These are phyloP conservation scores for Phytophthora idaei DNA, from an alignment of 352 stramenopile genomes.

Conservation along the genomic window DNA sequence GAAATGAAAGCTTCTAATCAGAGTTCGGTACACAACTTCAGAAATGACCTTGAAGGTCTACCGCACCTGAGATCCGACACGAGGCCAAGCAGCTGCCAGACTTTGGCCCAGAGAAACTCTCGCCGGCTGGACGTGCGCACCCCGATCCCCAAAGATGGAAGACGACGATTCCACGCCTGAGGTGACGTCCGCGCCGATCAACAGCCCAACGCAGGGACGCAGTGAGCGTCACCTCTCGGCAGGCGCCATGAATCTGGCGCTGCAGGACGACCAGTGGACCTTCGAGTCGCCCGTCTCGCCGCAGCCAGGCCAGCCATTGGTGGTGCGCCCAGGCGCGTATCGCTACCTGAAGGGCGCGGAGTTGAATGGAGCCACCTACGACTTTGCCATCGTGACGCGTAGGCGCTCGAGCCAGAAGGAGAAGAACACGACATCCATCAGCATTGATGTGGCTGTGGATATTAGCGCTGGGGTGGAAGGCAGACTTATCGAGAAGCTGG, in stretches of 20 bases:
- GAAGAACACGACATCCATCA: conserved; percentile 1
- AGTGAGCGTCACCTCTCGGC: conserved; percentile 52
- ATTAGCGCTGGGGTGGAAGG: conserved; percentile 36
- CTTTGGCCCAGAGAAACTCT: neutral
- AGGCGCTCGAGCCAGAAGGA: conserved; percentile 32
- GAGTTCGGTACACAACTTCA: conserved; percentile 13
- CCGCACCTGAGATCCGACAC: neutral
- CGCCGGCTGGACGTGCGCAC: neutral
- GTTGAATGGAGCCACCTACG: conserved; percentile 56
- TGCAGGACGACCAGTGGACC: conserved; percentile 67
- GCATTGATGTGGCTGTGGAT: conserved; percentile 25
- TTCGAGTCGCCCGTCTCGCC: conserved; percentile 54
- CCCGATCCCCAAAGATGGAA: conserved; percentile 31
- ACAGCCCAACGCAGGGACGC: conserved; percentile 12
- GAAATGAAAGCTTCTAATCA: conserved; percentile 9
- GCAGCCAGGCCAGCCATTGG: conserved; percentile 28
- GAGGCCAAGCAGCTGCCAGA: neutral
- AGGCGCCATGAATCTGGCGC: conserved; percentile 51
- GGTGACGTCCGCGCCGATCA: conserved; percentile 34
- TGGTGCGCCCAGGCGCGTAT: conserved; percentile 46
- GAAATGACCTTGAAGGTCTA: neutral
- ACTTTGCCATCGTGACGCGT: conserved; percentile 81
- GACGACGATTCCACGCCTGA: conserved; percentile 41
- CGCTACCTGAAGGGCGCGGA: conserved; percentile 65
- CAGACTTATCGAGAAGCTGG: conserved; percentile 62